Evolutionary conservation across 2,329 filamentous ascomycete species (phyloP).

Genomic region (Monosporascus ibericus): DNA sequence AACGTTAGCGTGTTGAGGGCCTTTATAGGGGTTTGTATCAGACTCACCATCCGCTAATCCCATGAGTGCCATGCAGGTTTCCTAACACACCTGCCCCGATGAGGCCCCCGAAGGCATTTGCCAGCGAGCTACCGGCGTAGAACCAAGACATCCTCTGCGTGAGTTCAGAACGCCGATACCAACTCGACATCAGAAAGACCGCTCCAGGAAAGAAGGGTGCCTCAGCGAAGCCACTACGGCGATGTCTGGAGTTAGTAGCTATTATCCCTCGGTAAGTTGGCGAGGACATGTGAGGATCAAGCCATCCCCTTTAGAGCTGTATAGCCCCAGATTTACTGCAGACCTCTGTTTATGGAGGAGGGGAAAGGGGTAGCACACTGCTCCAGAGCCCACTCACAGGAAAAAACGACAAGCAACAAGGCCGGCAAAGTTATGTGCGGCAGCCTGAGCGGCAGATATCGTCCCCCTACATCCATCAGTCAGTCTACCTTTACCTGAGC

Average conservation of each 20-base stretch:
- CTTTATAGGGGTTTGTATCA: background rate
- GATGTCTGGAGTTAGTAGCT: too few species aligned
- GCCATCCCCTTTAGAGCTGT: background rate
- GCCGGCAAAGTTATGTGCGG: constrained; percentile 33
- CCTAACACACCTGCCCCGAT: constrained; percentile 43
- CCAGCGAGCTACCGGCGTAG: constrained; percentile 40
- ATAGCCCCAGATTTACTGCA: background rate
- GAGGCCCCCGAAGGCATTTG: constrained; percentile 46
- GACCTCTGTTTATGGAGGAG: too few species aligned
- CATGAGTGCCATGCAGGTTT: constrained; percentile 30
- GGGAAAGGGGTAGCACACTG: too few species aligned
- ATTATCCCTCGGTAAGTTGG: too few species aligned
- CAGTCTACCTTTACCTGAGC: background rate
- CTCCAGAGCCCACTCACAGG: background rate
- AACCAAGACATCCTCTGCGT: constrained; percentile 40
- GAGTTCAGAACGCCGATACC: constrained; percentile 38
- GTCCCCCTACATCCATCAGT: constrained; percentile 11
- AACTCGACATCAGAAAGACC: constrained; percentile 39
- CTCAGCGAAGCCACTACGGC: constrained; percentile 25
- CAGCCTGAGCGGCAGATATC: constrained; percentile 39
- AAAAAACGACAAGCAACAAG: constrained; percentile 43
- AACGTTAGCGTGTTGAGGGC: background rate
- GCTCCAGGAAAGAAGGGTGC: constrained; percentile 47
- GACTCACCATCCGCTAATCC: constrained; percentile 31
- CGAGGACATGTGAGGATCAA: too few species aligned